These are phyloP conservation scores for Raffaelea albimanens DNA, from an alignment of 2,329 filamentous ascomycete species.

Conservation along the genomic window DNA sequence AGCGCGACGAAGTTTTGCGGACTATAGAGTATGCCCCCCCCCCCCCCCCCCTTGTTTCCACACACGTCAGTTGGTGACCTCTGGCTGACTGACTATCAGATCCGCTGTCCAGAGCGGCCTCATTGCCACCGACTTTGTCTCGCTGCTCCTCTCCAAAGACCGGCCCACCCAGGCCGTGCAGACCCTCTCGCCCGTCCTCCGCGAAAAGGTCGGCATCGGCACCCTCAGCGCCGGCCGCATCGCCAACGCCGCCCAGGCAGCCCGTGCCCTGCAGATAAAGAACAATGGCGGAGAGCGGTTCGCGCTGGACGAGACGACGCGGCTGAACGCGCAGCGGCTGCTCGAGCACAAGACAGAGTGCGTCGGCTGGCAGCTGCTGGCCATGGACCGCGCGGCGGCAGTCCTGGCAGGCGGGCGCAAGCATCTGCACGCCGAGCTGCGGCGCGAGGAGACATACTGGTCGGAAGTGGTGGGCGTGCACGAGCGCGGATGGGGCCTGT, in stretches of 20 bases:
- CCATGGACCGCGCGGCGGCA: constrained; percentile 64
- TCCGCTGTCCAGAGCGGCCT: constrained; percentile 50
- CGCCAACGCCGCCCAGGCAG: constrained; percentile 47
- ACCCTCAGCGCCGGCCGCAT: constrained; percentile 62
- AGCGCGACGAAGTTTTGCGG: constrained; percentile 47
- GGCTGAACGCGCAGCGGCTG: constrained; percentile 23
- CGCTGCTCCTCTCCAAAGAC: constrained; percentile 74
- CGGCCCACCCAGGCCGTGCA: constrained; percentile 58
- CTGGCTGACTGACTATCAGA: constrained; percentile 19
- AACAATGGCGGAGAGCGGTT: background rate
- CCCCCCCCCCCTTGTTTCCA: too few species aligned
- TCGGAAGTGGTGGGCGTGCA: constrained; percentile 72
- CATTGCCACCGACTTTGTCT: constrained; percentile 72
- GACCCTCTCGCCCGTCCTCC: constrained; percentile 62
- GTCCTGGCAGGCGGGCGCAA: constrained; percentile 63
- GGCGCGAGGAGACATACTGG: constrained; percentile 81
- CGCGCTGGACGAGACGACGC: constrained; percentile 24
- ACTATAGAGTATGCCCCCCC: constrained; percentile 54
- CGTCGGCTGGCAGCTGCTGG: constrained; percentile 69
- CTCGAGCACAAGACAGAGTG: constrained; percentile 48
- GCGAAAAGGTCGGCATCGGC: constrained; percentile 62
- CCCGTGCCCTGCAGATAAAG: constrained; percentile 8
- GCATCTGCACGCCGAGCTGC: constrained; percentile 67
- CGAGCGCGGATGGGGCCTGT: constrained; percentile 79
- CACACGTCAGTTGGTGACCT: too few species aligned